These are phyloP conservation scores for Eucalyptus camaldulensis DNA, from an alignment of 345 rosid genomes.

Conservation along the genomic window DNA sequence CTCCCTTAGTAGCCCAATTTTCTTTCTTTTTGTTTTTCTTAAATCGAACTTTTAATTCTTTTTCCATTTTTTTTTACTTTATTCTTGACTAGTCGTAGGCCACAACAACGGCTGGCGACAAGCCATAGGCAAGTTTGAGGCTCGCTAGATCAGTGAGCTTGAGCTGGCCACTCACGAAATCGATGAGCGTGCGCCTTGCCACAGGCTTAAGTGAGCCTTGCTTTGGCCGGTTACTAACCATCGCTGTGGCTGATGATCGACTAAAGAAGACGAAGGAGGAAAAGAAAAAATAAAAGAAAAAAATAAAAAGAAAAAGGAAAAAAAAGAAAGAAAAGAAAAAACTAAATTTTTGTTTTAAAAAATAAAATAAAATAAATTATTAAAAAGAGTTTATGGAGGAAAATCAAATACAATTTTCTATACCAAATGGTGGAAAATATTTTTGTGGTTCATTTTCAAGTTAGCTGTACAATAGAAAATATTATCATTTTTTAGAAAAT, in stretches of 20 bases:
- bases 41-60: no score
- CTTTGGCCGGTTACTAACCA: rapidly evolving
- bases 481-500: no score
- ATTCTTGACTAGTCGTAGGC: rapidly evolving
- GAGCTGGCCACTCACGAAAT: rapidly evolving
- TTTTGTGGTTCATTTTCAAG: no score
- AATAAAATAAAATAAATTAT: no score
- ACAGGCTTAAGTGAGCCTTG: rapidly evolving
- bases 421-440: no score
- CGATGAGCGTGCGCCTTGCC: rapidly evolving
- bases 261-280: background rate
- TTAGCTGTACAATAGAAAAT: rapidly evolving
- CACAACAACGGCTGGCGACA: rapidly evolving
- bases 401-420: no score
- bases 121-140: background rate
- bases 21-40: no score
- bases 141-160: rapidly evolving
- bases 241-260: rapidly evolving
- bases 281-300: no score
- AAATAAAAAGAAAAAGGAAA: no score
- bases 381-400: no score
- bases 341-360: no score
- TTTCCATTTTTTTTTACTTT: background rate
- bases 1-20: background rate
- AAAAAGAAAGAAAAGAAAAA: no score